Evolutionary conservation across 805 yeast species (phyloP).

Genomic region (Kuraishia ogatae): DNA sequence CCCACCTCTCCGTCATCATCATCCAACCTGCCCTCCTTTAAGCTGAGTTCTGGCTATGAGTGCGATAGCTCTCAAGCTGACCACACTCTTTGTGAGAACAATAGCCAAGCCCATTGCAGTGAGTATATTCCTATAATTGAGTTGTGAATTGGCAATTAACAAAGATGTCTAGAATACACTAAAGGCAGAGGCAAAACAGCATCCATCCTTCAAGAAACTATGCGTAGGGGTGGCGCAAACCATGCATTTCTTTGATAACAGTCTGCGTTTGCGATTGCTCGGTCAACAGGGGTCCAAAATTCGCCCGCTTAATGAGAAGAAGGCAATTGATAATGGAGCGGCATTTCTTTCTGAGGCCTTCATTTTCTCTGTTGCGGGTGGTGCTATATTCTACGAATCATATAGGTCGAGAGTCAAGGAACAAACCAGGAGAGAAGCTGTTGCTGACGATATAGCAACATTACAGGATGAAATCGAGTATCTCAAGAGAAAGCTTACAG

Average conservation of each 20-base stretch:
- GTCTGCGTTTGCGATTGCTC: conserved; percentile 48
- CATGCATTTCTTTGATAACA: conserved; percentile 57
- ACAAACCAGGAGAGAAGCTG: conserved; percentile 46
- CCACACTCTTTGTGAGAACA: conserved; percentile 64
- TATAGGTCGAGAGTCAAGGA: conserved; percentile 61
- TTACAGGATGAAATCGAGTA: conserved; percentile 64
- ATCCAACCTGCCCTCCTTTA: background rate
- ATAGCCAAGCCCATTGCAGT: conserved; percentile 73
- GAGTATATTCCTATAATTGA: conserved; percentile 9
- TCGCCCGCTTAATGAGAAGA: conserved; percentile 73
- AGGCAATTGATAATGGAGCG: conserved; percentile 80
- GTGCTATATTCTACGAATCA: conserved; percentile 64
- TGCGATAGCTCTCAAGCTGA: conserved; percentile 65
- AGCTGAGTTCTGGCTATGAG: conserved; percentile 38
- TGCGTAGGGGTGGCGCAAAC: conserved; percentile 70
- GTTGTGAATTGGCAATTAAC: background rate
- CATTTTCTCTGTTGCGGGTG: conserved; percentile 75
- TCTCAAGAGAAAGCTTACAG: conserved; percentile 38
- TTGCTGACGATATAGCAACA: conserved; percentile 64
- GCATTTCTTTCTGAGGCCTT: conserved; percentile 69
- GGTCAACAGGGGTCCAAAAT: conserved; percentile 47
- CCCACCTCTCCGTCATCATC: background rate
- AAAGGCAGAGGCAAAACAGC: conserved; percentile 69
- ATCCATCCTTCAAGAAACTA: conserved; percentile 46
- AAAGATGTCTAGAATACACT: conserved; percentile 33